Evolutionary conservation across 257 asterid species (phyloP), one percentile per base, ranked within the genome.

Genomic region (Nicotiana attenuata): DNA sequence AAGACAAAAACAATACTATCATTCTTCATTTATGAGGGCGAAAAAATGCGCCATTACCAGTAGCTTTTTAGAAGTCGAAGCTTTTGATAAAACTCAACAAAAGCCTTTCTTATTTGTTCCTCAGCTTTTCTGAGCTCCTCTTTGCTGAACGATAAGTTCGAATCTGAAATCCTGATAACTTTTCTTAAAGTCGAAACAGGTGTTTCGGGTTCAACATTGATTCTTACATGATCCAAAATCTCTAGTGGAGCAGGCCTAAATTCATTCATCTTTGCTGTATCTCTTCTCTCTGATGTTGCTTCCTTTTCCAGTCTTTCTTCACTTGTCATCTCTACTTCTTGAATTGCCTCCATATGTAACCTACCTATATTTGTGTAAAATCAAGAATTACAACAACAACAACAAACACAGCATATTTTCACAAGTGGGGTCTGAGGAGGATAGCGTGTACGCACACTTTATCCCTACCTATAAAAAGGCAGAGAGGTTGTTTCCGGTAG

Each of bases 161-260:
- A 79, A 77, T 33, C 83, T 10, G 96, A 84, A 82, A 80, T 80
- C 85, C 24, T 84, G 20, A 92, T 47, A 20, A 89, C 67, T 9
- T 85, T 90, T 56, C 85, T 92, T 67, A 95, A 80, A 38, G 97
- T 92, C 7, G 97, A 92, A 47, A 83, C 82, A 0, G 97, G 98
- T n/a, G 92, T 90, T 65, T 89, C 91, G 2, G 96, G 94, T 7
- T 90, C 91, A 9, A 92, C 88, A 13, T 95, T 93, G 88, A 95
- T 82, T 78, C 82, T 91, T 5, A 94, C 90, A 28, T 90, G 93
- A 77, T 90, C 92, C 89, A 94, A 67, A n/a, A 93, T 91, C 29
- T 87, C 90, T 75, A 89, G 59, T 19, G 92, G 55, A 84, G 93
- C 88, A 3, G 92, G 91, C 83, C 71, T 80, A 73, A 67, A 90